phyloP scores from a whole-genome alignment of 2,329 filamentous ascomycete species.

The Pseudodiploospora longispora region DNA sequence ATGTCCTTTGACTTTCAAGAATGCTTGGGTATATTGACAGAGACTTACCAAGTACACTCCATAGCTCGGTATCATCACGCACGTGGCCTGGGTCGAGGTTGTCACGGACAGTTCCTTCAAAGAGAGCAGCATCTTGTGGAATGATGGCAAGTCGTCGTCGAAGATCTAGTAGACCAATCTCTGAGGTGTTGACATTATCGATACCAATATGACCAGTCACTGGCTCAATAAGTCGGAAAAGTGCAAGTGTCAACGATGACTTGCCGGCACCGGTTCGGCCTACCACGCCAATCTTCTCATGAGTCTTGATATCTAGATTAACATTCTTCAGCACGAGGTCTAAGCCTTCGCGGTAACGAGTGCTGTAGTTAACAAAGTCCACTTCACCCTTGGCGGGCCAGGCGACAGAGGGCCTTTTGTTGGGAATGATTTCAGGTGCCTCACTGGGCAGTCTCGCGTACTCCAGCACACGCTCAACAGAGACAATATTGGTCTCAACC shows the following conservation, averaged over 20 bases:
- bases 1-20: too few species aligned
- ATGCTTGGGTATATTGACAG: too few species aligned
- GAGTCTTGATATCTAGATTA: conserved; percentile 83
- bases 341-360: conserved; percentile 80
- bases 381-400: conserved; percentile 90
- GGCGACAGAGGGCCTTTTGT: conserved; percentile 75
- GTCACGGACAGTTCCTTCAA: conserved; percentile 86
- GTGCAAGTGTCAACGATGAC: conserved; percentile 80
- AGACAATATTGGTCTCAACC: conserved; percentile 99
- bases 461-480: conserved; percentile 93
- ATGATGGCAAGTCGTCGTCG: conserved; percentile 90
- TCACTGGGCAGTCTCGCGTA: conserved; percentile 88
- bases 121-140: conserved; percentile 92
- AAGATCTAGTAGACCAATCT: conserved; percentile 83
- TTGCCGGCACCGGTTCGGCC: conserved; percentile 95
- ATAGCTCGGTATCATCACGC: conserved; percentile 93
- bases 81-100: conserved; percentile 93
- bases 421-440: conserved; percentile 86
- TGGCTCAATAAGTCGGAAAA: conserved; percentile 95
- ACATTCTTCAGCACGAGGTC: conserved; percentile 92
- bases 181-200: conserved; percentile 80
- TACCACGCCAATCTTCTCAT: conserved; percentile 97
- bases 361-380: conserved; percentile 88
- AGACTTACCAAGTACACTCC: conserved; percentile 80
- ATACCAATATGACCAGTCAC: conserved; percentile 77